phyloP scores from a whole-genome alignment of 805 yeast genomes.

The Wickerhamomyces canadensis region DNA sequence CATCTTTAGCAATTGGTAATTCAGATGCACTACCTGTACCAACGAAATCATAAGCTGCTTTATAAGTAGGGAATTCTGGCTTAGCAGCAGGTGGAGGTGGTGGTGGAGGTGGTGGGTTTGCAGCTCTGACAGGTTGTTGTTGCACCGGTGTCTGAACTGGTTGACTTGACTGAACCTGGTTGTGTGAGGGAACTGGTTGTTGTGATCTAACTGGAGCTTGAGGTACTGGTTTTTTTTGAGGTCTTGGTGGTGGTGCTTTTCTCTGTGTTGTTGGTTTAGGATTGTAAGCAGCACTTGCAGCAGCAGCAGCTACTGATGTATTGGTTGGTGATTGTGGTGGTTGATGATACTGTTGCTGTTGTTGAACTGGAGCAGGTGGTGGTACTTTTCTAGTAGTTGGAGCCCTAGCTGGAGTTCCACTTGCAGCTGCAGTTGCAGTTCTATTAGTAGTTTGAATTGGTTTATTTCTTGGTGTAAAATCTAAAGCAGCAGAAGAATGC shows the following conservation, averaged over 20 bases:
- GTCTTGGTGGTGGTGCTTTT: constrained; percentile 23
- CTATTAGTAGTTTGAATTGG: constrained; percentile 1
- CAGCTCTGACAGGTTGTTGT: constrained; percentile 30
- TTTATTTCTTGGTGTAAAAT: constrained; percentile 25
- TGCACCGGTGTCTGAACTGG: constrained; percentile 28
- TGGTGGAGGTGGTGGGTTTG: constrained; percentile 73
- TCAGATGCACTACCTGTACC: constrained; percentile 83
- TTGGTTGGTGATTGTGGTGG: constrained; percentile 28
- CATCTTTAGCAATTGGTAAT: constrained; percentile 72
- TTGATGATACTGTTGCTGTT: constrained; percentile 4
- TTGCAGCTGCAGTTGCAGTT: too few relatives aligned
- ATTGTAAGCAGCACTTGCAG: constrained; percentile 31
- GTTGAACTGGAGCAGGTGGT: constrained; percentile 7
- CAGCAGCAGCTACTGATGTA: constrained; percentile 26
- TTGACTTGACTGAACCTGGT: constrained; percentile 70
- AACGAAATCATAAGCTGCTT: constrained; percentile 82
- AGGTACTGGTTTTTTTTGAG: constrained; percentile 24
- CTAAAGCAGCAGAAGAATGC: constrained; percentile 20
- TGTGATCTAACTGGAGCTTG: constrained; percentile 40
- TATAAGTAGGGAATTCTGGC: constrained; percentile 71
- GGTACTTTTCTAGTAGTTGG: too few relatives aligned
- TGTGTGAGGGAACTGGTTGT: constrained; percentile 20
- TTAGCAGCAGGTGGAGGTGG: constrained; percentile 58
- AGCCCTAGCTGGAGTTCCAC: too few relatives aligned
- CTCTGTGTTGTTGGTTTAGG: constrained; percentile 18